Conservation (phyloP, 1,284 basidiomycete genomes). For the Rhodotorula sp. region DNA sequence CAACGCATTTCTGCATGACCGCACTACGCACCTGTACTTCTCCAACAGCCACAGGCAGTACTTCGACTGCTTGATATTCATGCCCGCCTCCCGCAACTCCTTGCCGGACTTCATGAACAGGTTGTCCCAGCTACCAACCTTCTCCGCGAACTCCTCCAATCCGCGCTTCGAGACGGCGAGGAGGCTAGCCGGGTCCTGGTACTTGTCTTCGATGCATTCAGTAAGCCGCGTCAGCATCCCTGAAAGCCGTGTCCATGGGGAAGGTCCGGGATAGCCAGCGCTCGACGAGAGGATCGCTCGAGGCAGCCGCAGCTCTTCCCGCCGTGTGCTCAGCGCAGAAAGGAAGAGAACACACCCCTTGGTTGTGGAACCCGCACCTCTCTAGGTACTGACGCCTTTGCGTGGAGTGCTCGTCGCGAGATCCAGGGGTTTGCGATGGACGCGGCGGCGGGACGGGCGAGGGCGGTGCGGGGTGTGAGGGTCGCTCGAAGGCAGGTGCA, state of each 20-base stretch:
- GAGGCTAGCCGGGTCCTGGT: slow-evolving; percentile 14
- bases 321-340: too few relatives aligned
- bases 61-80: slow-evolving; percentile 25
- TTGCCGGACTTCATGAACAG: slow-evolving; percentile 21
- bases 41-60: slow-evolving; percentile 35
- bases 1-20: too few relatives aligned
- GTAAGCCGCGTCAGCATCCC: not conserved
- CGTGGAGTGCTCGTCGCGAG: too few relatives aligned
- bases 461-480: not conserved
- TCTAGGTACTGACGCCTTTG: too few relatives aligned
- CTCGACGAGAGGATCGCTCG: too few relatives aligned
- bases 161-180: slow-evolving; percentile 17
- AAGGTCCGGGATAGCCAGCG: not conserved
- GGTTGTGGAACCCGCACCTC: too few relatives aligned
- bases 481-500: not conserved
- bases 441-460: not conserved
- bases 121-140: slow-evolving; percentile 19
- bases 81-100: slow-evolving; percentile 27
- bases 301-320: too few relatives aligned
- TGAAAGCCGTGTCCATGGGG: not conserved
- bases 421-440: not conserved
- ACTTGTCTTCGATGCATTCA: slow-evolving; percentile 7
- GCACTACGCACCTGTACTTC: slow-evolving; percentile 27
- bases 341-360: too few relatives aligned
- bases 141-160: slow-evolving; percentile 25